phyloP scores from a whole-genome alignment of 1,139 yeast genomes.

The Yamadazyma membranifaciens region DNA sequence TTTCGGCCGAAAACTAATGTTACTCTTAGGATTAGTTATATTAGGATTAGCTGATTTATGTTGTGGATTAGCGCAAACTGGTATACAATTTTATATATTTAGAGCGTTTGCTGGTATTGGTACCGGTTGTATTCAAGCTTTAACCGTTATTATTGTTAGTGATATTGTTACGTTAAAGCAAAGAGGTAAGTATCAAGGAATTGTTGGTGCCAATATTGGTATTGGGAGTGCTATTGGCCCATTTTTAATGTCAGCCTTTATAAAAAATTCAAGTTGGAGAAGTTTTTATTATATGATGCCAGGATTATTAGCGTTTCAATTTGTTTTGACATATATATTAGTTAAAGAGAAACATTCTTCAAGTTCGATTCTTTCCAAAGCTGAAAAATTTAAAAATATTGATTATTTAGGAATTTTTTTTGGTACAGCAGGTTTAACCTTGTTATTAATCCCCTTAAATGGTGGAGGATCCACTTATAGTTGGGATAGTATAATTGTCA shows the following conservation, averaged over 20 bases:
- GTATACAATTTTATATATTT: slow-evolving; percentile 39
- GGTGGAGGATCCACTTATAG: slow-evolving; percentile 56
- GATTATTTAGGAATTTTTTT: slow-evolving; percentile 50
- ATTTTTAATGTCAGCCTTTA: slow-evolving; percentile 50
- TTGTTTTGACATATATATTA: slow-evolving; percentile 24
- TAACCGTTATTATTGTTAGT: slow-evolving; percentile 42
- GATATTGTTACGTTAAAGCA: slow-evolving; percentile 43
- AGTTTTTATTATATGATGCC: slow-evolving; percentile 47
- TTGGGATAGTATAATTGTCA: slow-evolving; percentile 51
- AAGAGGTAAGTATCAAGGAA: slow-evolving; percentile 47
- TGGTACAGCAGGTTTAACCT: slow-evolving; percentile 42
- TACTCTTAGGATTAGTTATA: slow-evolving; percentile 29
- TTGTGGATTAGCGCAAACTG: slow-evolving; percentile 42
- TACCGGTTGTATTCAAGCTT: slow-evolving; percentile 43
- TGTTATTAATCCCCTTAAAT: slow-evolving; percentile 48
- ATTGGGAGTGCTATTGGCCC: slow-evolving; percentile 59
- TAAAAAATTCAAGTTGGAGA: slow-evolving; percentile 48
- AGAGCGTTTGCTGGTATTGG: slow-evolving; percentile 49
- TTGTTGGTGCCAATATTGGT: slow-evolving; percentile 51
- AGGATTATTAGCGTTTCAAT: slow-evolving; percentile 38
- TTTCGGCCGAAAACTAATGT: slow-evolving; percentile 41
- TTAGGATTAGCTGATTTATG: slow-evolving; percentile 39
- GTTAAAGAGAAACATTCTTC: slow-evolving; percentile 17
- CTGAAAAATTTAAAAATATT: slow-evolving; percentile 38
- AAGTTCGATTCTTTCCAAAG: slow-evolving; percentile 23